Evolutionary conservation across 2,329 filamentous ascomycete species (phyloP), one percentile per base, ranked within the genome.

Genomic region (Exophiala dermatitidis): DNA sequence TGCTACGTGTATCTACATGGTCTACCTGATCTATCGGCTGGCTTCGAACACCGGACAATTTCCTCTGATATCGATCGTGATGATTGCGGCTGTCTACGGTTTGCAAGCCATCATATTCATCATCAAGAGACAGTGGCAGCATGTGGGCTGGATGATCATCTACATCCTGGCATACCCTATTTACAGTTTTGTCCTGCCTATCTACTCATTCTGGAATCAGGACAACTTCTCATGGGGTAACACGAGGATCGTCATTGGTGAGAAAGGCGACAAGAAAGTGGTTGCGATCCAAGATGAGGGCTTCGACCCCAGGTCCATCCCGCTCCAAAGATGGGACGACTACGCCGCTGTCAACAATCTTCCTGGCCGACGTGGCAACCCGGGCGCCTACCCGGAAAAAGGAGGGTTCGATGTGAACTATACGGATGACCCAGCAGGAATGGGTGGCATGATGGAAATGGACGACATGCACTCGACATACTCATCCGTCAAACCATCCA

Each of bases 181-280:
- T 63, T 96, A 91, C 75, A 93, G 86, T 3, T 88, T 98, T 64
- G 68, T 94, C 59, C 80, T 98, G 8, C 93, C 93, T 0, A 74
- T 98, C 59, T 98, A 97, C 75, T 95, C 91, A 0, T 98, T 98
- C 84, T 98, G 93, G 93, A 95, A 96, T 72, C 90, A 96, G 71
- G 93, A 98, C 72, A 91, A 98, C 73, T 98, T 98, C 78, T 85
- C 85, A 1, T 98, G 93, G 93, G 93, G 93, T 78, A 97, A 93
- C 74, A 98, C 93, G 1, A 90, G 93, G 80, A 83, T 98, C 60
- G 93, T 98, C 62, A 87, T 97, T 61, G 91, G 90, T 55, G 93
- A 98, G 70, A 89, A 91, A 70, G 91, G 90, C 59, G 81, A 81
- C 67, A 95, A 95, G 74, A 83, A 95, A 67, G 77, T 96, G n/a